Conservation (phyloP, 148 eudicot species). For the Arctostaphylos glauca region DNA sequence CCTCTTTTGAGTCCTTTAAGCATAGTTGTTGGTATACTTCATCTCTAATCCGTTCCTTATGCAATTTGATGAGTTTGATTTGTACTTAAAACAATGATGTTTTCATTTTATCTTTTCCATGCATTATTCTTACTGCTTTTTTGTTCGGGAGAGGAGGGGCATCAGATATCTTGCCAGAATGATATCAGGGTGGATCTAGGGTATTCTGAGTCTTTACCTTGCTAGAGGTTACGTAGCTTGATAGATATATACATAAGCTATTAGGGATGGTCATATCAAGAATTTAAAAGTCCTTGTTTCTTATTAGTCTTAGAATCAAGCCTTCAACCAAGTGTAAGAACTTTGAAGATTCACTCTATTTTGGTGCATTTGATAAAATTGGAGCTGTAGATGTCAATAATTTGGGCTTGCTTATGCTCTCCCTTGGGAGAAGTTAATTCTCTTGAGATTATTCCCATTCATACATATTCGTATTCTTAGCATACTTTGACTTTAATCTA, state of each 20-base stretch:
- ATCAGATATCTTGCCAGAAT: neutral
- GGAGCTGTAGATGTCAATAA: too few relatives aligned
- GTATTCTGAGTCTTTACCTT: neutral
- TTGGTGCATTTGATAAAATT: neutral
- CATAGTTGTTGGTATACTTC: neutral
- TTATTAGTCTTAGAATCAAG: neutral
- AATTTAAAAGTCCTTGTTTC: neutral
- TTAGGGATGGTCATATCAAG: neutral
- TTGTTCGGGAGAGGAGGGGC: neutral
- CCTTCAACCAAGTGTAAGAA: neutral
- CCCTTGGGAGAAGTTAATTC: neutral
- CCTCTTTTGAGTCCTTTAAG: neutral
- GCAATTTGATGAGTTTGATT: neutral
- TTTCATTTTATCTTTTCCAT: neutral
- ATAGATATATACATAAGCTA: neutral
- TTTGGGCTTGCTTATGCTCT: neutral
- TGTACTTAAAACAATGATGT: neutral
- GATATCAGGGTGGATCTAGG: neutral
- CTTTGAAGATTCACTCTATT: neutral
- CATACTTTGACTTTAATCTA: neutral
- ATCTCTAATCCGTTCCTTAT: neutral
- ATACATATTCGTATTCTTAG: too few relatives aligned
- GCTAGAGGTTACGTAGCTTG: neutral
- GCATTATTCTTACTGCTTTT: neutral
- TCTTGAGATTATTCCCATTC: neutral